Percentiles rank a stretch among this genome's conserved stretches.
phyloP scores from a whole-genome alignment of 2,329 filamentous ascomycete species.

The Sclerotinia trifoliorum region DNA sequence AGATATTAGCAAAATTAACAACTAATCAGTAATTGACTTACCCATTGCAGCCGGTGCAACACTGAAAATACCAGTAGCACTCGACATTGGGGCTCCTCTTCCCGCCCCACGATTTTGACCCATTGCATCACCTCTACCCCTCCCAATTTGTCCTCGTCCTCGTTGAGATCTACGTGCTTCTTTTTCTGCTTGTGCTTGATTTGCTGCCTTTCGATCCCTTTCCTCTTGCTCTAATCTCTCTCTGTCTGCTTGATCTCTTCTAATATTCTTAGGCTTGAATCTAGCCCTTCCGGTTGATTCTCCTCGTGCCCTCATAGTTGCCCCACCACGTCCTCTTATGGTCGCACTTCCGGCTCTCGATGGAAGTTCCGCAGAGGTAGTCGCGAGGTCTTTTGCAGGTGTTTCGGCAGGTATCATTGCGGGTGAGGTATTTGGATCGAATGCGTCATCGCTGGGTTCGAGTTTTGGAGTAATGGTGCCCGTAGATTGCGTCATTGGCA shows the following conservation, averaged over 20 bases:
- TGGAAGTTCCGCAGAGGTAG: conserved; percentile 31
- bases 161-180: conserved; percentile 26
- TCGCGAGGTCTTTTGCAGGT: conserved; percentile 34
- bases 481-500: neutral
- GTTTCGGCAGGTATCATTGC: conserved; percentile 36
- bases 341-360: conserved; percentile 10
- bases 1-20: neutral
- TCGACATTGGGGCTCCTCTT: conserved; percentile 24
- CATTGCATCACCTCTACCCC: conserved; percentile 40
- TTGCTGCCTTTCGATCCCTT: conserved; percentile 26
- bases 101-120: conserved; percentile 28
- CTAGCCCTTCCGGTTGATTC: conserved; percentile 32
- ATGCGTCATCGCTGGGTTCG: conserved; percentile 24
- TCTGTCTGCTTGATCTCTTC: conserved; percentile 34
- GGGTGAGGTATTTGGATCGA: conserved; percentile 37
- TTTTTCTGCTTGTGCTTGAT: conserved; percentile 26
- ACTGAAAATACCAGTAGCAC: conserved; percentile 33
- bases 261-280: conserved; percentile 40
- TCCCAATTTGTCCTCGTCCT: conserved; percentile 30
- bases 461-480: conserved; percentile 23
- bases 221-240: conserved; percentile 31
- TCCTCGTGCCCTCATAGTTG: conserved; percentile 24
- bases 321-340: conserved; percentile 7
- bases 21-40: neutral
- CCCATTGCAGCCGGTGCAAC: conserved; percentile 21